Evolutionary conservation across 805 yeast species (phyloP), one percentile per base, ranked within the genome.

Genomic region (Blastobotrys peoriensis): DNA sequence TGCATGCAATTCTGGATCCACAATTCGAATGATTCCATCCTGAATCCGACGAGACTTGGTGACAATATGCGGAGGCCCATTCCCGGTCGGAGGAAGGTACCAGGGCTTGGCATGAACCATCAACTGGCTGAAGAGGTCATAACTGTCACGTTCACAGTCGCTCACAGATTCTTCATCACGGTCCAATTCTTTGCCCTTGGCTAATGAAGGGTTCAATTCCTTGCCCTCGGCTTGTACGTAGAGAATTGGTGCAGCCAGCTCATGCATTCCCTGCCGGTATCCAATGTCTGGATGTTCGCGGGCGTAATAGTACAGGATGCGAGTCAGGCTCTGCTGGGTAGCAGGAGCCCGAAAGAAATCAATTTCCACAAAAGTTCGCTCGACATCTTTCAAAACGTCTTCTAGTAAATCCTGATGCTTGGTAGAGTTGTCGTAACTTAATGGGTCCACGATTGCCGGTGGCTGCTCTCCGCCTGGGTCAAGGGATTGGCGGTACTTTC

Each of bases 261-360:
- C 81, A 54, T 75, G 80, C 58, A 75, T 65, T 3, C 81, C 81
- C 54, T 75, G 81, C 47, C 76, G 68, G 48, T 71, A 71, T n/a
- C 76, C 73, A 23, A 75, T 60, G 5, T 56, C 64, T 1, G 74
- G 69, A 50, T 74, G 69, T 54, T 69, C 65, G 51, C 67, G 66
- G 30, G 76, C 59, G 68, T 76, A 76, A 3, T 70, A 62, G 51
- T 64, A 74, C 38, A 75, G 59, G 5, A 75, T 56, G 38, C 69
- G 66, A n/a, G 69, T 62, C 45, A 75, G 50, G 27, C 41, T 36
- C 5, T 47, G 39, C 42, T 58, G 59, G 10, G 60, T 54, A 4
- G 40, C 33, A 0, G 45, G n/a, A 8, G 48, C 46, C 18, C 64
- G 51, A 44, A 64, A 65, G 45, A 55, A 59, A 5, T 50, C 54